Evolutionary conservation across 2,329 filamentous ascomycete genomes (phyloP), one percentile per base, ranked within the genome.

Genomic region (Trichoderma aggressivum): DNA sequence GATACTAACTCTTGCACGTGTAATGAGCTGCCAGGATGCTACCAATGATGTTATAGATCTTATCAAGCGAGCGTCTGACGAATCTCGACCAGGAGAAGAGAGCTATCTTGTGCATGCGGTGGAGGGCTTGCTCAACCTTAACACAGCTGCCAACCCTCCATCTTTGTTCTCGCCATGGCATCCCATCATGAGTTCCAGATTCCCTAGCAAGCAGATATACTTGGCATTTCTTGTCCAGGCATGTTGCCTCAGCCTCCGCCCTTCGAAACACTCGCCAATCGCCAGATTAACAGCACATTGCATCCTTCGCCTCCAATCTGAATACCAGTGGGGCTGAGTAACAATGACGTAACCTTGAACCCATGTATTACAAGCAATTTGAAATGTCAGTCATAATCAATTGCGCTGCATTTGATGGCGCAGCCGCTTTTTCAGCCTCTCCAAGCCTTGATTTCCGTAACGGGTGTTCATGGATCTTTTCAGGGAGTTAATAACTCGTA

Each of bases 401-500:
- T 14, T 53, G 47, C 47, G 47, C 47, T 53, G 28, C 39, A n/a
- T 34, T 36, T 21, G 21, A 36, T 43, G 53, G 53, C 64, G 53
- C 53, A 67, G 53, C 63, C 56, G 34, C 34, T 67, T 67, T 21
- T 67, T 59, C 36, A 50, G 64, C 55, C 64, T 50, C 64, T 50
- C 26, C 26, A 30, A 47, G 53, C 53, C 16, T 66, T 26, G n/a
- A 6, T 56, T 28, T 55, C 30, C 47, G 5, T n/a, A 64, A 26
- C 32, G 55, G 32, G 24, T 24, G 14, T 53, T 14, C 47, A 53
- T 53, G 47, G 47, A 53, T 53, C 47, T 21, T 18, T 53, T 53
- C 47, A 53, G 11, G 47, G 47, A 53, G 47, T 53, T 53, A 53
- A 53, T 53, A 53, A 18, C 47, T 53, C 47, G 47, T 24, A 53